These are phyloP conservation scores for Petunia secreta DNA, from an alignment of 257 asterid species.

Conservation along the genomic window DNA sequence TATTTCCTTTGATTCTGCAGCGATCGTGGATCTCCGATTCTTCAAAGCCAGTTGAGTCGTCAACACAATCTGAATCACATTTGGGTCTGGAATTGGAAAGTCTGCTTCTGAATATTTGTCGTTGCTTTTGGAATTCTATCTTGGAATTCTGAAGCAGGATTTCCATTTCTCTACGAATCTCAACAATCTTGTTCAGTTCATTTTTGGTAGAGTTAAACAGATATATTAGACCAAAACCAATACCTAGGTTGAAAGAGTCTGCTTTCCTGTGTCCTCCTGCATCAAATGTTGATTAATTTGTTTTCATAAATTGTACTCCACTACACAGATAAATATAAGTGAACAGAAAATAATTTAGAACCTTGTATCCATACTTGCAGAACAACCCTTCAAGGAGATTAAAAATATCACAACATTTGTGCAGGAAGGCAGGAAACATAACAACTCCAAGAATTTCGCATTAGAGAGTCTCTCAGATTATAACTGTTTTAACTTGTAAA, in stretches of 20 bases:
- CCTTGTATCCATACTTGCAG: too few relatives aligned
- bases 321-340: neutral
- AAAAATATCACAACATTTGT: neutral
- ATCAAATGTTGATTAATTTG: neutral
- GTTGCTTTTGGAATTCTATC: constrained; percentile 37
- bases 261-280: constrained; percentile 44
- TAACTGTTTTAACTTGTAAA: neutral
- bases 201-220: constrained; percentile 48
- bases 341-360: too few relatives aligned
- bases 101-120: neutral
- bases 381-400: neutral
- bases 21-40: constrained; percentile 32
- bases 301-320: neutral
- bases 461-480: neutral
- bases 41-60: constrained; percentile 32
- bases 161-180: constrained; percentile 50
- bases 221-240: constrained; percentile 67
- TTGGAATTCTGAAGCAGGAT: constrained; percentile 47
- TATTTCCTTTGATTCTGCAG: constrained; percentile 20
- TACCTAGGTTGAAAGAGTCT: constrained; percentile 51
- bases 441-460: neutral
- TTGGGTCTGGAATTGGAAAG: constrained; percentile 25
- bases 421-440: neutral
- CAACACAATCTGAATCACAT: constrained; percentile 28
- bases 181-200: constrained; percentile 57